Conservation (phyloP, 2,329 filamentous ascomycete genomes). For the Hymenoscyphus albidus region DNA sequence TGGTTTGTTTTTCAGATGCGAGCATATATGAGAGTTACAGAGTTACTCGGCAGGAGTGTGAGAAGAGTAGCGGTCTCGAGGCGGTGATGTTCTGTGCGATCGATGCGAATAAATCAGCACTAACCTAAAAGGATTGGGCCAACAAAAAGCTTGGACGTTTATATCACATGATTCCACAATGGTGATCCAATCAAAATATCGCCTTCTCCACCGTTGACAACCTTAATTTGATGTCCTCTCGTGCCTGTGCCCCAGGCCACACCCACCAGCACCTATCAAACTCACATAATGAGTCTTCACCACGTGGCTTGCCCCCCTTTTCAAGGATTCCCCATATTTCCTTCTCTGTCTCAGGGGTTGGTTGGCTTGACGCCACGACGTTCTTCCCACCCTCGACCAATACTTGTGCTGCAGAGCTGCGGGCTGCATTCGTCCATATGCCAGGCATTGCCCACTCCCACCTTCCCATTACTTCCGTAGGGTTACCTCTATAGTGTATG, state of each 20-base stretch:
- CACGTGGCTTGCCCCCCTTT: not conserved
- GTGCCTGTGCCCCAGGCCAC: too few relatives aligned
- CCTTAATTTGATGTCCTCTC: not conserved
- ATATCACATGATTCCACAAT: too few relatives aligned
- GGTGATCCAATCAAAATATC: too few relatives aligned
- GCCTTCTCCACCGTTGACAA: not conserved
- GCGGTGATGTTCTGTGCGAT: too few relatives aligned
- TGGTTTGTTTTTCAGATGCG: too few relatives aligned
- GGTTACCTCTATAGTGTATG: not conserved
- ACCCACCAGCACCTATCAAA: not conserved
- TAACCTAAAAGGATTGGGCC: too few relatives aligned
- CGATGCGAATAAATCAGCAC: too few relatives aligned
- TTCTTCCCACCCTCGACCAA: not conserved
- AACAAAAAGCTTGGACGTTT: too few relatives aligned
- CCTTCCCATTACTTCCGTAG: not conserved
- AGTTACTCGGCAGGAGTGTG: too few relatives aligned
- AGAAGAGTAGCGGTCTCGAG: too few relatives aligned
- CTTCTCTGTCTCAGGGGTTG: not conserved
- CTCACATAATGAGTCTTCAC: too few relatives aligned
- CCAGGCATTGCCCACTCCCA: not conserved
- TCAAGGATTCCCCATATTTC: not conserved
- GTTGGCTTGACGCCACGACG: not conserved
- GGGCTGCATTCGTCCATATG: not conserved
- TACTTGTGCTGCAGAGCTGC: not conserved
- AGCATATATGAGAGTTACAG: too few relatives aligned